These are phyloP conservation scores for Boechera stricta DNA, from an alignment of 345 rosid genomes.

Conservation along the genomic window DNA sequence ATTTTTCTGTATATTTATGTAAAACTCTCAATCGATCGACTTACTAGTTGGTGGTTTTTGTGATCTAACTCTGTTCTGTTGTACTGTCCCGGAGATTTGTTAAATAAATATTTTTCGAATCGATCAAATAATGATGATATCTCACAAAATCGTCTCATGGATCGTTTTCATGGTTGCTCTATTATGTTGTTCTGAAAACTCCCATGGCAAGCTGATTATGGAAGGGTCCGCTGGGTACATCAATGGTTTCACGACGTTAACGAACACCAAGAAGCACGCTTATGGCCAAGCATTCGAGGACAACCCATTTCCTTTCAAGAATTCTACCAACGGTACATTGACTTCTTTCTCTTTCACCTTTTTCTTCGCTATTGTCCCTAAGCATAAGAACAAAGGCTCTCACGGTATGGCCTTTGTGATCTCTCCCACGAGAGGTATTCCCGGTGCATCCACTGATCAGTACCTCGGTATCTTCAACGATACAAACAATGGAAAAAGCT, in stretches of 20 bases:
- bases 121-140: background rate
- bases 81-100: too few species aligned
- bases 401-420: constrained; percentile 43
- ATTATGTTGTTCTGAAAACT: background rate
- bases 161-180: background rate
- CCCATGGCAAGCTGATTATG: background rate
- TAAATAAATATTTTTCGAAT: too few species aligned
- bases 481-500: constrained; percentile 5
- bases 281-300: constrained; percentile 30
- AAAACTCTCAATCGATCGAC: too few species aligned
- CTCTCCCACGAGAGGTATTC: constrained; percentile 41
- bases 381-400: constrained; percentile 13
- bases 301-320: constrained; percentile 2
- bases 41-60: too few species aligned
- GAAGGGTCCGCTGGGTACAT: background rate
- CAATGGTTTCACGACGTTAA: background rate
- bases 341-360: constrained; percentile 21
- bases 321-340: background rate
- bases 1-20: too few species aligned
- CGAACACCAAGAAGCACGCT: constrained; percentile 23
- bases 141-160: background rate
- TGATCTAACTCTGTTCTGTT: too few species aligned
- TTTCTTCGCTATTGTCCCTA: constrained; percentile 35
- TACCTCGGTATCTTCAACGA: constrained; percentile 25
- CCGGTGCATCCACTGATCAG: constrained; percentile 25